These are phyloP conservation scores for Penicillium frequentans DNA, from an alignment of 2,329 filamentous ascomycete species.

Conservation along the genomic window DNA sequence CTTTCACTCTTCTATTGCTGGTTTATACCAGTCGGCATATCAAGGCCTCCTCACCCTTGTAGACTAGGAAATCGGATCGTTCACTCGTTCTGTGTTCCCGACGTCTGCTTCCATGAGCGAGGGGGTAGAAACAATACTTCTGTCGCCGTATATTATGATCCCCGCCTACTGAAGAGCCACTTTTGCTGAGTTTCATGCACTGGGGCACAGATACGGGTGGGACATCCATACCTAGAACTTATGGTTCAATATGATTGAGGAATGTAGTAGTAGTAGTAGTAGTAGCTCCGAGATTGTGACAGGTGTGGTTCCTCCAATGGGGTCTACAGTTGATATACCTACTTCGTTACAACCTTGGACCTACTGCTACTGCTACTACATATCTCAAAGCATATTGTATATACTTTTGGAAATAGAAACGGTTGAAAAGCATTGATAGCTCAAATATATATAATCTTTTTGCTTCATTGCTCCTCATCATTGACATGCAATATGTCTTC, in stretches of 20 bases:
- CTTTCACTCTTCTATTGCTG: neutral
- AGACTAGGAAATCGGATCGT: slow-evolving; percentile 25
- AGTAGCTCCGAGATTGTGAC: too few relatives aligned
- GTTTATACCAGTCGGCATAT: slow-evolving; percentile 36
- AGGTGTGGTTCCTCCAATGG: too few relatives aligned
- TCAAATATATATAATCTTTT: slow-evolving; percentile 12
- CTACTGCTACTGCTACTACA: neutral
- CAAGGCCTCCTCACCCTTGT: slow-evolving; percentile 46
- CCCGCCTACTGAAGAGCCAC: slow-evolving; percentile 64
- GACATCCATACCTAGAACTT: slow-evolving; percentile 43
- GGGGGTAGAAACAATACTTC: slow-evolving; percentile 41
- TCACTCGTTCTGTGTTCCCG: slow-evolving; percentile 22
- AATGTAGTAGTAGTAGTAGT: neutral
- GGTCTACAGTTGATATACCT: too few relatives aligned
- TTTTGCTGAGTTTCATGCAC: slow-evolving; percentile 57
- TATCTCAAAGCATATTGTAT: too few relatives aligned
- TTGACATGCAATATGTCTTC: slow-evolving; percentile 25
- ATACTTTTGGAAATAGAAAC: neutral
- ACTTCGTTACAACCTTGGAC: neutral
- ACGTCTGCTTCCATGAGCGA: slow-evolving; percentile 38
- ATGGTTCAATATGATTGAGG: neutral
- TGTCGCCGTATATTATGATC: slow-evolving; percentile 36
- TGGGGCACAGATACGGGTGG: slow-evolving; percentile 69
- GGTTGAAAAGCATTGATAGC: neutral
- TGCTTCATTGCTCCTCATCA: slow-evolving; percentile 20